phyloP scores from a whole-genome alignment of 1,284 basidiomycete genomes.

The Ceratobasidium sp. region DNA sequence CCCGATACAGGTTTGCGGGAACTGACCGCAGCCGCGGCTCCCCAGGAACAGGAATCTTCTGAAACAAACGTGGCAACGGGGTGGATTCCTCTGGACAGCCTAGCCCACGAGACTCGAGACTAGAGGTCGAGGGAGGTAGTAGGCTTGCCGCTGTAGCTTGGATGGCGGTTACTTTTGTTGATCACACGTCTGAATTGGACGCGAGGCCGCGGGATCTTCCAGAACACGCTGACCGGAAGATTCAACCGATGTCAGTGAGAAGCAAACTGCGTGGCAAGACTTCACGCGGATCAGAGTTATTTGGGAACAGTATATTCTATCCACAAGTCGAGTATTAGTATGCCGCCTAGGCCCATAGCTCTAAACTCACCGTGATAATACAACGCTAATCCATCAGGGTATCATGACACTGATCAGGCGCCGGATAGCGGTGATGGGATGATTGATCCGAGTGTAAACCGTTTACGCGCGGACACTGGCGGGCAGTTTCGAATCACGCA shows the following conservation, averaged over 20 bases:
- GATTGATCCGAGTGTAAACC: constrained; percentile 75
- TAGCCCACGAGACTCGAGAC: neutral
- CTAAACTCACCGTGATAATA: no score
- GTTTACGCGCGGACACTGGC: constrained; percentile 79
- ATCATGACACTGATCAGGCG: neutral
- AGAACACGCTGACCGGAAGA: no score
- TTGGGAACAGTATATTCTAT: no score
- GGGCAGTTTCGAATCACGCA: constrained; percentile 83
- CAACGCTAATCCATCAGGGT: no score
- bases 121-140: neutral
- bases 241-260: no score
- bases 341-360: neutral
- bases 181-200: no score
- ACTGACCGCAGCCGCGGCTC: constrained; percentile 1
- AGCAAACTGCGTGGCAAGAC: no score
- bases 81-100: neutral
- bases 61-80: neutral
- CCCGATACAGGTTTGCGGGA: neutral
- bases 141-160: neutral
- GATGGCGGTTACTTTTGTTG: constrained; percentile 33
- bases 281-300: no score
- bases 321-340: no score
- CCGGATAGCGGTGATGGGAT: constrained; percentile 61
- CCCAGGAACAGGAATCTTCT: neutral
- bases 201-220: no score